Evolutionary conservation across 1,284 basidiomycete species (phyloP).

Genomic region (Hemileccinum hortonii): DNA sequence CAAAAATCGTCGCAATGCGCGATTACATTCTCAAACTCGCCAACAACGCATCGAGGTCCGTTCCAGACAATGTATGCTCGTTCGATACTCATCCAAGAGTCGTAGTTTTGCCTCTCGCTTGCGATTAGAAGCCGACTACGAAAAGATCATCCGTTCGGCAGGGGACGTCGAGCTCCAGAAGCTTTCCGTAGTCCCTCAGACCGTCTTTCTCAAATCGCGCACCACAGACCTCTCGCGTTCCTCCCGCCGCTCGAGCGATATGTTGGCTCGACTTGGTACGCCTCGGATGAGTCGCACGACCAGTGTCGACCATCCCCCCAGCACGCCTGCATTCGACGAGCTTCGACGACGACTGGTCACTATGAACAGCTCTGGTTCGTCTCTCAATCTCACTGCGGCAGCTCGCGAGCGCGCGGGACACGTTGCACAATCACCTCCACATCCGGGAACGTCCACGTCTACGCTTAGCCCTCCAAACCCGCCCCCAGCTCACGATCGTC

Average conservation of each 20-base stretch:
- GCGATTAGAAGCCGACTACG: slow-evolving; percentile 59
- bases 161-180: slow-evolving; percentile 75
- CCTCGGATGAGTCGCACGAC: slow-evolving; percentile 45
- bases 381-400: slow-evolving; percentile 47
- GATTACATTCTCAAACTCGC: slow-evolving; percentile 88
- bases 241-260: slow-evolving; percentile 35
- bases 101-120: slow-evolving; percentile 64
- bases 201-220: slow-evolving; percentile 81
- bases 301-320: slow-evolving; percentile 43
- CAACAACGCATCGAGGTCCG: slow-evolving; percentile 60
- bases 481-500: slow-evolving; percentile 45
- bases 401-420: slow-evolving; percentile 46
- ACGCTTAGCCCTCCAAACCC: slow-evolving; percentile 39
- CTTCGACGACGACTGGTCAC: slow-evolving; percentile 66
- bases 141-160: slow-evolving; percentile 63
- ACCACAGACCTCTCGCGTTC: slow-evolving; percentile 42
- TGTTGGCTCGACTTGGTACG: slow-evolving; percentile 44
- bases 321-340: slow-evolving; percentile 67
- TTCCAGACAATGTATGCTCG: background rate
- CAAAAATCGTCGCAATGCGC: slow-evolving; percentile 79
- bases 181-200: slow-evolving; percentile 90
- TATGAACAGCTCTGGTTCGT: slow-evolving; percentile 67
- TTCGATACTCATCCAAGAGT: slow-evolving; percentile 4
- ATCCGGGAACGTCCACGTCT: slow-evolving; percentile 15
- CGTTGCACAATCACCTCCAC: slow-evolving; percentile 32